A percentile compares a stretch with the other conserved stretches of the same genome.
phyloP scores from a whole-genome alignment of 345 rosid genomes.

The Eucalyptus fibrosa region DNA sequence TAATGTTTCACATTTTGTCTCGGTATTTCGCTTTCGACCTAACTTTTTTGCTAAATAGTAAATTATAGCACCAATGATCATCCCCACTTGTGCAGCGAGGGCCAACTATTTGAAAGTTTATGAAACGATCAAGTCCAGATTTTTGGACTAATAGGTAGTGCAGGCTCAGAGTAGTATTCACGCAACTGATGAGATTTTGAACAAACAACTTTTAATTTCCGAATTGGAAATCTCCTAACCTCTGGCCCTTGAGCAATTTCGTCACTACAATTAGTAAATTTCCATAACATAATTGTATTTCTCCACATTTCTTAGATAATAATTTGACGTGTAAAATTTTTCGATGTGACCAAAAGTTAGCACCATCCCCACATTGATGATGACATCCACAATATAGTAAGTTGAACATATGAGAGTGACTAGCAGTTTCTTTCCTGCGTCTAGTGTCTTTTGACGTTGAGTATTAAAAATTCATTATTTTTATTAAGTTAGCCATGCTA shows the following conservation, averaged over 20 bases:
- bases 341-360: not conserved
- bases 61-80: too few species aligned
- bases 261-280: not conserved
- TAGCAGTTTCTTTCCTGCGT: not conserved
- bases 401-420: not conserved
- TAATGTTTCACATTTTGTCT: too few species aligned
- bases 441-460: not conserved
- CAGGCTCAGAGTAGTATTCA: rapidly evolving
- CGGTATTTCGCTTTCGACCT: too few species aligned
- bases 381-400: not conserved
- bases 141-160: not conserved
- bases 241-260: not conserved
- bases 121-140: not conserved
- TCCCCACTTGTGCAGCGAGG: too few species aligned
- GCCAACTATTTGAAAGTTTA: not conserved
- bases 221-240: not conserved
- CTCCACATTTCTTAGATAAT: not conserved
- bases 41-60: too few species aligned
- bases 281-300: not conserved
- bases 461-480: not conserved
- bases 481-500: not conserved
- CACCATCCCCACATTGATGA: not conserved
- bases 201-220: not conserved
- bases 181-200: not conserved
- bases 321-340: not conserved